Evolutionary conservation across 768 basidiomycete species (phyloP).

Genomic region (Russula vinacea): DNA sequence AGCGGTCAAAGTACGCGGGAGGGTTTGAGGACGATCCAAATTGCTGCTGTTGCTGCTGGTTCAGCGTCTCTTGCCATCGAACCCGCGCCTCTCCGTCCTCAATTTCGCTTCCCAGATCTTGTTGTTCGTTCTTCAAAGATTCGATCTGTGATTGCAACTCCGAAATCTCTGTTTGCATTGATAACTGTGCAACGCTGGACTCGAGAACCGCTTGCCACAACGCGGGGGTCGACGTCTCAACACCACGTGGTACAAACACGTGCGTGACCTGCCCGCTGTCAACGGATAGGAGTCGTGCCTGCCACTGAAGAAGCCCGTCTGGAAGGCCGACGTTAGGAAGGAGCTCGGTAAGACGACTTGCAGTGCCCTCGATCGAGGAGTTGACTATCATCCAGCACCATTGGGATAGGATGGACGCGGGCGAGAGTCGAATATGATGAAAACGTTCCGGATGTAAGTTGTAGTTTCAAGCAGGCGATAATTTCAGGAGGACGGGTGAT

Average conservation of each 20-base stretch:
- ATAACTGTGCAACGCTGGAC: constrained; percentile 49
- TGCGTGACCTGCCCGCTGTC: constrained; percentile 65
- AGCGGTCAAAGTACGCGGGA: background rate
- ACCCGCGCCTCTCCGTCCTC: constrained; percentile 12
- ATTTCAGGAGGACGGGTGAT: constrained; percentile 74
- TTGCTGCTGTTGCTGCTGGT: background rate
- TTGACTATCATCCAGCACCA: constrained; percentile 58
- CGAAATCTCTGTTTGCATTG: constrained; percentile 41
- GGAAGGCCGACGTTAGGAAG: constrained; percentile 49
- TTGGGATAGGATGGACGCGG: constrained; percentile 53
- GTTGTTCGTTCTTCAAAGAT: constrained; percentile 30
- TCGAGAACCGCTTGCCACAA: constrained; percentile 44
- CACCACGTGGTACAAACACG: constrained; percentile 43
- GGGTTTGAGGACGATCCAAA: background rate
- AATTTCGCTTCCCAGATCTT: constrained; percentile 22
- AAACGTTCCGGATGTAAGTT: constrained; percentile 37
- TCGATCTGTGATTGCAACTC: constrained; percentile 24
- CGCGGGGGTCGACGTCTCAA: constrained; percentile 28
- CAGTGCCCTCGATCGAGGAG: constrained; percentile 44
- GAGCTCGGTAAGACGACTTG: constrained; percentile 45
- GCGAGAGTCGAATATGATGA: constrained; percentile 67
- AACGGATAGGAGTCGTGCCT: constrained; percentile 58
- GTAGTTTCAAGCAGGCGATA: constrained; percentile 49
- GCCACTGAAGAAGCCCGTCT: constrained; percentile 53
- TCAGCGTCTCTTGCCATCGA: constrained; percentile 18